Conservation (phyloP, 2,329 filamentous ascomycete species). For the Colletotrichum spinosum region DNA sequence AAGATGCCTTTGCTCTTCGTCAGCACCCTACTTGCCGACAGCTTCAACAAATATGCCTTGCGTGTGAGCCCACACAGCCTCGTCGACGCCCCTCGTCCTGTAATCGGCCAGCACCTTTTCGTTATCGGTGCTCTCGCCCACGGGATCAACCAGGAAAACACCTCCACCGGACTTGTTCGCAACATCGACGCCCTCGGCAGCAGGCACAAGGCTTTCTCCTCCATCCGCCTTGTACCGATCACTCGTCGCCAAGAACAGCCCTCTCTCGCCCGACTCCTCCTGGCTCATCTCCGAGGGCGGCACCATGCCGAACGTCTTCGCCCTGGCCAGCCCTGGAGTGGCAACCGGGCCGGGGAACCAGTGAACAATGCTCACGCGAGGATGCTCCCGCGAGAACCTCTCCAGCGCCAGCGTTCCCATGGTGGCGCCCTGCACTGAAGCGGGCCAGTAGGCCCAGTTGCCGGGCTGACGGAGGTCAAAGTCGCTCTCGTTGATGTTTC, state of each 20-base stretch:
- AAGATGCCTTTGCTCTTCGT: no score
- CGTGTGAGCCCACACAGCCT: constrained; percentile 1
- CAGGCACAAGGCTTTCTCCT: background rate
- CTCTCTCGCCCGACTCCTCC: constrained; percentile 40
- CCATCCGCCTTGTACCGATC: constrained; percentile 37
- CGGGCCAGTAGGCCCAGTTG: constrained; percentile 49
- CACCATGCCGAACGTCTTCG: constrained; percentile 38
- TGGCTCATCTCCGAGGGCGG: constrained; percentile 21
- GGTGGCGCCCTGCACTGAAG: constrained; percentile 57
- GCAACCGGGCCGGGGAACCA: constrained; percentile 46
- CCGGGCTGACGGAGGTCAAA: constrained; percentile 54
- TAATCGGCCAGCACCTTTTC: constrained; percentile 1
- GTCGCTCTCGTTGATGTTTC: constrained; percentile 56
- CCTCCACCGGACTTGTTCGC: background rate
- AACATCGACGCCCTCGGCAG: background rate
- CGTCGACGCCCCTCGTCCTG: constrained; percentile 5
- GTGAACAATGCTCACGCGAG: constrained; percentile 51
- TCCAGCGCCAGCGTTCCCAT: constrained; percentile 62
- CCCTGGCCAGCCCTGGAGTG: constrained; percentile 40
- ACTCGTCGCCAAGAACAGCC: constrained; percentile 41
- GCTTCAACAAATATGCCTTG: background rate
- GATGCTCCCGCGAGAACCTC: constrained; percentile 57
- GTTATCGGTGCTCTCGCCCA: constrained; percentile 1
- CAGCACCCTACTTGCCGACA: background rate
- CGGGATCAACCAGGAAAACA: background rate